Evolutionary conservation across 1,139 yeast genomes (phyloP).

Genomic region (Blastobotrys serpentis): DNA sequence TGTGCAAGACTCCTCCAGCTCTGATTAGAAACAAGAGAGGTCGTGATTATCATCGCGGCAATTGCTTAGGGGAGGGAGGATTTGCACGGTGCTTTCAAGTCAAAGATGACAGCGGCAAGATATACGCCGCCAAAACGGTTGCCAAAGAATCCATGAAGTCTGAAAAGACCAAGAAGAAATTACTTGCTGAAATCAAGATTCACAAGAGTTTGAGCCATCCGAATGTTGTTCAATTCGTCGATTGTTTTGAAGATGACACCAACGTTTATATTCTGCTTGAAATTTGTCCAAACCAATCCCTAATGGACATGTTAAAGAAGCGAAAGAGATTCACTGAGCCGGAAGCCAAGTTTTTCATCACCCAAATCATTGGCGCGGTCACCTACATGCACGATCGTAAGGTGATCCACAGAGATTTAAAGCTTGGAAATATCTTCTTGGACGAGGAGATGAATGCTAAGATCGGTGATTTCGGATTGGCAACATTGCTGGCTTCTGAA

Average conservation of each 20-base stretch:
- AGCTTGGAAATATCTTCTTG: conserved; percentile 89
- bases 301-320: conserved; percentile 86
- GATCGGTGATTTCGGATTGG: conserved; percentile 95
- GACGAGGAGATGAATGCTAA: conserved; percentile 91
- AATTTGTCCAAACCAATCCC: conserved; percentile 74
- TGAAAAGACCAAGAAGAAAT: conserved; percentile 85
- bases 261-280: conserved; percentile 91
- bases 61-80: conserved; percentile 93
- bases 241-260: conserved; percentile 92
- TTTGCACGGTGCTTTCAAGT: conserved; percentile 98
- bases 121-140: conserved; percentile 95
- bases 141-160: conserved; percentile 92
- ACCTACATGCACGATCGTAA: conserved; percentile 87
- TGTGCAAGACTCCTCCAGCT: conserved; percentile 94
- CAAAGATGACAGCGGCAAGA: conserved; percentile 78
- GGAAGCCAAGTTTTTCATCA: conserved; percentile 86
- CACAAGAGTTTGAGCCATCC: conserved; percentile 89
- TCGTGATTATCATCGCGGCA: conserved; percentile 86
- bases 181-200: conserved; percentile 87
- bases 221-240: conserved; percentile 85
- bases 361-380: conserved; percentile 91
- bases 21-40: conserved; percentile 85
- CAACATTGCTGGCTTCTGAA: conserved; percentile 73
- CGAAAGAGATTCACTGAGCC: conserved; percentile 85
- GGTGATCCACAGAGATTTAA: conserved; percentile 94